These are phyloP conservation scores for Leucaena leucocephala DNA, from an alignment of 306 rosid species.

Conservation along the genomic window DNA sequence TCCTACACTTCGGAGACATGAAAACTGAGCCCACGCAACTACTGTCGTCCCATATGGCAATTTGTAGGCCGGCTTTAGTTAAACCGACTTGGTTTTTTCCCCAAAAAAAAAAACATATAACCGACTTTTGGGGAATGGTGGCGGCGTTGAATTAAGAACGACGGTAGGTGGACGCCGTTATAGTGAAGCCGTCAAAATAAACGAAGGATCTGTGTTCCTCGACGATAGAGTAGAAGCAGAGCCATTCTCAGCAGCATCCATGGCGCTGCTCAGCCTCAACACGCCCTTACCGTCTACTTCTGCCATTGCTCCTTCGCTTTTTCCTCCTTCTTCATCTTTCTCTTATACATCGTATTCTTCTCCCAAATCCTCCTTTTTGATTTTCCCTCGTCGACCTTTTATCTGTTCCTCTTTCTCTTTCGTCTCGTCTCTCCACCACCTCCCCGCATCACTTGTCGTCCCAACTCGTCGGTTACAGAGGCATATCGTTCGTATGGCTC, in stretches of 20 bases:
- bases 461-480: constrained; percentile 35
- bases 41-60: not conserved
- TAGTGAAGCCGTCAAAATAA: not conserved
- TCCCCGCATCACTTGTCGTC: not conserved
- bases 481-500: constrained; percentile 78
- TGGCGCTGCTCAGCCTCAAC: constrained; percentile 51
- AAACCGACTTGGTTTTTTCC: not conserved
- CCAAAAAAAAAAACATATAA: not conserved
- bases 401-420: constrained; percentile 14
- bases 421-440: constrained; percentile 1
- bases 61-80: not conserved
- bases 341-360: constrained; percentile 28
- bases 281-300: constrained; percentile 30
- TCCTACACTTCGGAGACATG: not conserved
- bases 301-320: constrained; percentile 3
- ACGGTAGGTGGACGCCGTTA: not conserved
- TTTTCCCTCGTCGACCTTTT: constrained; percentile 15
- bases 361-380: constrained; percentile 21
- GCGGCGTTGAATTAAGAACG: not conserved
- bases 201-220: not conserved
- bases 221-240: not conserved
- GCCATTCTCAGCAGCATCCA: constrained; percentile 19
- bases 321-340: constrained; percentile 26
- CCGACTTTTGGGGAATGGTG: not conserved
- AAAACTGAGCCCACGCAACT: not conserved